phyloP scores from a whole-genome alignment of 2,329 filamentous ascomycete species.

The Escovopsis sp. region DNA sequence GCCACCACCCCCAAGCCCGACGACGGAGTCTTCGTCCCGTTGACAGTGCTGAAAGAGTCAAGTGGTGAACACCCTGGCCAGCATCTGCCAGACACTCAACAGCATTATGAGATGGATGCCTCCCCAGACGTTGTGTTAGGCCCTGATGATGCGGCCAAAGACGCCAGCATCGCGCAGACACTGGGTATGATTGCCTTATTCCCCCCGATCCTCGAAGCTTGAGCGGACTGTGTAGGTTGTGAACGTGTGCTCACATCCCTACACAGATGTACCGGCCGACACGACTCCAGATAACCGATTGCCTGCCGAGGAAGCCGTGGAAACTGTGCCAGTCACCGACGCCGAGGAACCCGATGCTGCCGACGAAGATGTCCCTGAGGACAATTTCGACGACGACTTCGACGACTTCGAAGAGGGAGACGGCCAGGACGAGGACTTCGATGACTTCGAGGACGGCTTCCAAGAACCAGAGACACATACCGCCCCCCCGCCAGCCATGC shows the following conservation, averaged over 20 bases:
- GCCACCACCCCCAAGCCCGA: constrained; percentile 9
- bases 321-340: constrained; percentile 15
- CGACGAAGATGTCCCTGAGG: constrained; percentile 28
- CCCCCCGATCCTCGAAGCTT: too few relatives aligned
- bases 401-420: constrained; percentile 48
- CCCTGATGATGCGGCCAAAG: constrained; percentile 26
- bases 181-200: constrained; percentile 12
- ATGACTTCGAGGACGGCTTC: constrained; percentile 61
- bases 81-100: constrained; percentile 27
- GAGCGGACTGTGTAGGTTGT: too few relatives aligned
- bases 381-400: constrained; percentile 44
- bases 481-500: constrained; percentile 11
- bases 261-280: not conserved
- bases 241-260: too few relatives aligned
- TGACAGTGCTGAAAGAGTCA: constrained; percentile 38
- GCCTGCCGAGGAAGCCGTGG: constrained; percentile 13
- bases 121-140: constrained; percentile 36
- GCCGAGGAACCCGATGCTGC: constrained; percentile 11
- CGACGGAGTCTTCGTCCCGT: constrained; percentile 22
- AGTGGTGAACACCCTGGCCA: constrained; percentile 25
- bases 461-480: constrained; percentile 29
- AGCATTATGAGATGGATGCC: constrained; percentile 34
- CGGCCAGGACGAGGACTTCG: constrained; percentile 40
- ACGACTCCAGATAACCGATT: not conserved
- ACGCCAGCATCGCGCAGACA: constrained; percentile 11